Evolutionary conservation across 768 basidiomycete genomes (phyloP).

Genomic region (Mycena olivaceomarginata): DNA sequence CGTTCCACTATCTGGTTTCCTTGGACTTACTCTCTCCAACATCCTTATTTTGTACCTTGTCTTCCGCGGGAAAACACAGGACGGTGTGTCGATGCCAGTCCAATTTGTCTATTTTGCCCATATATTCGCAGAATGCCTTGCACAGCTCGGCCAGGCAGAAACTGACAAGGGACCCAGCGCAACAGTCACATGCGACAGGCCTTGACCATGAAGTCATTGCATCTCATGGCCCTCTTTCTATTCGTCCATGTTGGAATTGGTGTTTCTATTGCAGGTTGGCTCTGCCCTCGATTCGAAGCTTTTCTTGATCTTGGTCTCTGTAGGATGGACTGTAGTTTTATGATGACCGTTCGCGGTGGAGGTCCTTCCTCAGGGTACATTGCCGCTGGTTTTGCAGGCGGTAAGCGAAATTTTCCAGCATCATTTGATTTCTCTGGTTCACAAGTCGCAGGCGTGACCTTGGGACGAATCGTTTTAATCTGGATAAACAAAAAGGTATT

Average conservation of each 20-base stretch:
- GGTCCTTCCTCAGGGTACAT: conserved; percentile 69
- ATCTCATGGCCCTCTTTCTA: conserved; percentile 67
- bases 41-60: conserved; percentile 48
- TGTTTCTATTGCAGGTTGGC: conserved; percentile 67
- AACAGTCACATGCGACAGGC: conserved; percentile 66
- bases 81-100: conserved; percentile 45
- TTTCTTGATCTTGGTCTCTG: background rate
- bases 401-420: background rate
- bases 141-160: conserved; percentile 47
- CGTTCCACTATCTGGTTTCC: conserved; percentile 77
- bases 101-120: background rate
- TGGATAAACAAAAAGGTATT: conserved; percentile 74
- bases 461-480: conserved; percentile 72
- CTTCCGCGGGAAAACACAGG: conserved; percentile 53
- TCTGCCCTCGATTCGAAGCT: background rate
- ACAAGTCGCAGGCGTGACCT: conserved; percentile 66
- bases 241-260: conserved; percentile 70
- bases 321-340: conserved; percentile 74
- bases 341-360: conserved; percentile 65
- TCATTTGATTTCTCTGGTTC: background rate
- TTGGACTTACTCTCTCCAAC: conserved; percentile 68
- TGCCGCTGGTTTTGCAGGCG: conserved; percentile 66
- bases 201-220: conserved; percentile 60
- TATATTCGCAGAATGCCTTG: conserved; percentile 26
- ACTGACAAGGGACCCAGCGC: conserved; percentile 42